phyloP scores from a whole-genome alignment of 1,284 basidiomycete genomes.

The Hemileia vastatrix region DNA sequence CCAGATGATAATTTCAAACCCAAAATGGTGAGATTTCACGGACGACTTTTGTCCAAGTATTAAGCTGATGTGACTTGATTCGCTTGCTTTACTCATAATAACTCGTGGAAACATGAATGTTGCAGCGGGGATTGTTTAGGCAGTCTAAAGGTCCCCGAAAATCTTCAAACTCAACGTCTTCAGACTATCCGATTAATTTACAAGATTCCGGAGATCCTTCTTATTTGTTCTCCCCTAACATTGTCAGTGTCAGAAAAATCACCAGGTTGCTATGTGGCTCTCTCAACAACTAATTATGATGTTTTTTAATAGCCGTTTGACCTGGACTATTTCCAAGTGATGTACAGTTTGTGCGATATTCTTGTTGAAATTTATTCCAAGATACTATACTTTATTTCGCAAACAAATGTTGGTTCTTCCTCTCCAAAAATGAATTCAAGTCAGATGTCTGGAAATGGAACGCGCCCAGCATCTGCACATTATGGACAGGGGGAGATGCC shows the following conservation, averaged over 20 bases:
- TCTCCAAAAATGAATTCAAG: constrained; percentile 47
- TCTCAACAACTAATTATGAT: background rate
- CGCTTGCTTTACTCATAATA: background rate
- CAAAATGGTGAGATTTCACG: constrained; percentile 54
- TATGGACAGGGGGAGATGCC: constrained; percentile 45
- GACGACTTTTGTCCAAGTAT: background rate
- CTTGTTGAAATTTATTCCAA: constrained; percentile 76
- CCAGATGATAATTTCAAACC: constrained; percentile 69
- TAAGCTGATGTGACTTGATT: background rate
- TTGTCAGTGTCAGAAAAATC: constrained; percentile 36
- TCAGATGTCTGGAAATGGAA: constrained; percentile 1
- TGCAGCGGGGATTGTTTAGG: constrained; percentile 48
- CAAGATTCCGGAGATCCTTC: constrained; percentile 57
- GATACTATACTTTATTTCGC: constrained; percentile 62
- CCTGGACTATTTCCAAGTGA: constrained; percentile 72
- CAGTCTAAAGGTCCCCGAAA: constrained; percentile 50
- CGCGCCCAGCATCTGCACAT: constrained; percentile 53
- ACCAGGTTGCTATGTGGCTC: background rate
- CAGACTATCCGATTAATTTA: constrained; percentile 57
- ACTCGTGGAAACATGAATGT: constrained; percentile 17
- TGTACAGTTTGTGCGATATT: constrained; percentile 72
- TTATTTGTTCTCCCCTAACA: constrained; percentile 62
- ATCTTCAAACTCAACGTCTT: constrained; percentile 51
- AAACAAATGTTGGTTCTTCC: constrained; percentile 19
- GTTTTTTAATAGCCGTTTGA: constrained; percentile 57